Conservation (phyloP, 2,329 filamentous ascomycete genomes). For the Aspergillus eucalypticola region DNA sequence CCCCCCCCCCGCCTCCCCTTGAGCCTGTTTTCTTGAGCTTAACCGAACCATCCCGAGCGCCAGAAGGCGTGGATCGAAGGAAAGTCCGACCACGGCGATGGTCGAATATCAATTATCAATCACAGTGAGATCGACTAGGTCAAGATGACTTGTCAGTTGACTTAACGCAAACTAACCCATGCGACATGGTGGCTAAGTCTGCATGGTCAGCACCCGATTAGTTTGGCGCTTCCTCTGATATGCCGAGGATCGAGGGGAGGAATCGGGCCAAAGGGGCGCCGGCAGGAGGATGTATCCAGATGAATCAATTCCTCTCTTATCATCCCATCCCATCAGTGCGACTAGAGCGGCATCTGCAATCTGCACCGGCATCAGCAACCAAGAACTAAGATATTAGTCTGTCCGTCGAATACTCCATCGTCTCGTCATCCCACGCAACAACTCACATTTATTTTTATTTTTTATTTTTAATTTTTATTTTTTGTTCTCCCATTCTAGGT, state of each 20-base stretch:
- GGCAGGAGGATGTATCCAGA: not conserved
- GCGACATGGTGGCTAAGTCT: not conserved
- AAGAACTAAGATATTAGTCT: not conserved
- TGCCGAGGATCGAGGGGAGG: not conserved
- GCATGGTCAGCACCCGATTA: conserved; percentile 6
- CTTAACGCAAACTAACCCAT: conserved; percentile 2
- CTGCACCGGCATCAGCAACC: not conserved
- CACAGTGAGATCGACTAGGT: conserved; percentile 5
- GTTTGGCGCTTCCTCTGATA: not conserved
- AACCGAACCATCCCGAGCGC: not conserved
- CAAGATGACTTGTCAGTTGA: conserved; percentile 13
- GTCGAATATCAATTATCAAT: conserved; percentile 7
- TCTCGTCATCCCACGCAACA: not conserved
- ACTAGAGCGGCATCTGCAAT: not conserved
- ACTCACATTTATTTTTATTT: not conserved
- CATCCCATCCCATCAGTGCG: not conserved
- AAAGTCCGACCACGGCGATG: not conserved
- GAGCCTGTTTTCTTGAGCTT: not conserved
- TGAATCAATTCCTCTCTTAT: not conserved
- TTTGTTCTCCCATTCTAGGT: too few relatives aligned
- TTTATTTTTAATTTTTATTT: too few relatives aligned
- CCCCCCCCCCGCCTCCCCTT: too few relatives aligned
- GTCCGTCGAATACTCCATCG: not conserved
- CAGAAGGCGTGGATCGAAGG: not conserved
- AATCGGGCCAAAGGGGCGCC: not conserved